phyloP scores from a whole-genome alignment of 495 filamentous ascomycete genomes.

The Penicillium longicatenatum region DNA sequence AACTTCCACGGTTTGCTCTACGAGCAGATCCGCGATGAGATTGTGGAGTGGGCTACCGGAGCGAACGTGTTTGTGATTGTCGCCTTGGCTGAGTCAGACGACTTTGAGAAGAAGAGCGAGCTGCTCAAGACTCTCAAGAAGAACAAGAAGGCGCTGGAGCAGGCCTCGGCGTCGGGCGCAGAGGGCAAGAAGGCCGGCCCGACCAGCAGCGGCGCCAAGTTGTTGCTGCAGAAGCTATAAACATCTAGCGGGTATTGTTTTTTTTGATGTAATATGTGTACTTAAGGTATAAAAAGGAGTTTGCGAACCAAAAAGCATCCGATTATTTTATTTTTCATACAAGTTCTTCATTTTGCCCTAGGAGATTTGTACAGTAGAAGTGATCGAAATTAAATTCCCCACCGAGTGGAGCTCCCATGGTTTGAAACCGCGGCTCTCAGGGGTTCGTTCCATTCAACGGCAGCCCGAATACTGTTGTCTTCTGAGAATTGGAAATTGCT shows the following conservation, averaged over 20 bases:
- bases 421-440: slow-evolving; percentile 25
- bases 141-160: slow-evolving; percentile 52
- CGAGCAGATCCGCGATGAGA: slow-evolving; percentile 68
- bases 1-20: slow-evolving; percentile 79
- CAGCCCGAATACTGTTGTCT: neutral
- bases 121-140: slow-evolving; percentile 66
- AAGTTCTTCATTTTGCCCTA: neutral
- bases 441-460: slow-evolving; percentile 23
- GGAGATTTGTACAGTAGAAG: neutral
- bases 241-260: slow-evolving; percentile 19
- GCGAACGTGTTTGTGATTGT: slow-evolving; percentile 80
- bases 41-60: slow-evolving; percentile 85
- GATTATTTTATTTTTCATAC: neutral
- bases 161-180: slow-evolving; percentile 43
- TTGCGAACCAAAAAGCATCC: slow-evolving; percentile 13
- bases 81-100: slow-evolving; percentile 74
- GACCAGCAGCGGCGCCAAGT: slow-evolving; percentile 44
- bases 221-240: slow-evolving; percentile 47
- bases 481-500: neutral
- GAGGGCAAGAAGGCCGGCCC: slow-evolving; percentile 44
- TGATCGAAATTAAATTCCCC: slow-evolving; percentile 22
- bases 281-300: slow-evolving; percentile 8
- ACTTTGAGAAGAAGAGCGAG: slow-evolving; percentile 67
- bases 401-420: slow-evolving; percentile 21
- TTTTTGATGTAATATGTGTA: slow-evolving; percentile 17